These are phyloP conservation scores for Polygonum maritimum DNA, from an alignment of 148 eudicot species.

Conservation along the genomic window DNA sequence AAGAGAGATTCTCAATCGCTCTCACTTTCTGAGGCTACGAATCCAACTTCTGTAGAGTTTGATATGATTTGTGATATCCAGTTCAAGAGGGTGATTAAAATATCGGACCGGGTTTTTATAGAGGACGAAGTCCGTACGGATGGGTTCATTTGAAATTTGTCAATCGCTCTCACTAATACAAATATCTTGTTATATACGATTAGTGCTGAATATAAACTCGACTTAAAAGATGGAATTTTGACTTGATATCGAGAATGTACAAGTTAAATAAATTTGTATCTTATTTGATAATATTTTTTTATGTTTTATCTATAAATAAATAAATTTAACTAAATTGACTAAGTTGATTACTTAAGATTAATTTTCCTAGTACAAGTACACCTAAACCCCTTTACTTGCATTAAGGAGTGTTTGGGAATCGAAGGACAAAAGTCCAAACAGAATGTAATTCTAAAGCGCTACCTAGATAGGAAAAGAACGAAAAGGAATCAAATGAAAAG, in stretches of 20 bases:
- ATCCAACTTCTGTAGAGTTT: neutral
- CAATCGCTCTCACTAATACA: too few relatives aligned
- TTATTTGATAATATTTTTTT: too few relatives aligned
- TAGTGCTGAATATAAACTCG: too few relatives aligned
- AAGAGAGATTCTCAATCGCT: neutral
- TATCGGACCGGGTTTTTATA: neutral
- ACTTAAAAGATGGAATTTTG: too few relatives aligned
- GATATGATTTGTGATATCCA: neutral
- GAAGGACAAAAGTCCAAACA: slow-evolving; percentile 19
- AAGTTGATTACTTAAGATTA: too few relatives aligned
- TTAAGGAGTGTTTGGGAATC: neutral
- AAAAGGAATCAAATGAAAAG: slow-evolving; percentile 7
- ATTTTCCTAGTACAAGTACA: neutral
- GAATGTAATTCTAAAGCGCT: slow-evolving; percentile 1
- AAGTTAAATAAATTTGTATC: too few relatives aligned
- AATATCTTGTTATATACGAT: too few relatives aligned
- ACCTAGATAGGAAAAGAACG: neutral
- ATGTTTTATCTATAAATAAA: too few relatives aligned
- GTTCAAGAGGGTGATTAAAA: neutral
- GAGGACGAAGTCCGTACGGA: too few relatives aligned
- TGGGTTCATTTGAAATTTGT: too few relatives aligned
- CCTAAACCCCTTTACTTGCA: slow-evolving; percentile 6
- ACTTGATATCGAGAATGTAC: too few relatives aligned
- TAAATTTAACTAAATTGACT: too few relatives aligned
- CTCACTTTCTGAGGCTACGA: neutral